Evolutionary conservation across 805 yeast genomes (phyloP).

Genomic region (Candida caryicola): DNA sequence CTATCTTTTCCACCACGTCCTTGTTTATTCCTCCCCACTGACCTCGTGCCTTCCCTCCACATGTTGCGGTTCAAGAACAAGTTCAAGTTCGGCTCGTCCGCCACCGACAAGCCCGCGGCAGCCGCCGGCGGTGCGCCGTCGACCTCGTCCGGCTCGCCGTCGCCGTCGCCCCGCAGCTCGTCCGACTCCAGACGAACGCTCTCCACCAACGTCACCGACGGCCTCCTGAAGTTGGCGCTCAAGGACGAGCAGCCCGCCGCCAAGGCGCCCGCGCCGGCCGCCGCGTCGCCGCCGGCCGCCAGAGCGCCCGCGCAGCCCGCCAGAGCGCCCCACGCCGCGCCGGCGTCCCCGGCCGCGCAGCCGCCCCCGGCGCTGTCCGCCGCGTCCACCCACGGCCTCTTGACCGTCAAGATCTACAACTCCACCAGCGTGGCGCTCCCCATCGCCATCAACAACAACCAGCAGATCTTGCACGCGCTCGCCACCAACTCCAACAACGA

Average conservation of each 20-base stretch:
- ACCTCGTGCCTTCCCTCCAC: not conserved
- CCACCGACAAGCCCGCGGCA: not conserved
- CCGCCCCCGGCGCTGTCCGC: no score
- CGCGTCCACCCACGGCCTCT: constrained; percentile 55
- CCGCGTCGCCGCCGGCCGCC: not conserved
- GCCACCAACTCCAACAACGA: constrained; percentile 49
- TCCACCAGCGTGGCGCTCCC: constrained; percentile 71
- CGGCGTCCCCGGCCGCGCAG: not conserved
- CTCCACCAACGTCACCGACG: constrained; percentile 21
- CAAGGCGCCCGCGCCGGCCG: not conserved
- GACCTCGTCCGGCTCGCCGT: constrained; percentile 1
- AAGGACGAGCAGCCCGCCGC: not conserved
- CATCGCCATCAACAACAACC: constrained; percentile 62
- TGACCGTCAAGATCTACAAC: constrained; percentile 73
- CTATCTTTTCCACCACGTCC: no score
- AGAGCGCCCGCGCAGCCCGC: not conserved
- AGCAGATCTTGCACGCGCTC: constrained; percentile 60
- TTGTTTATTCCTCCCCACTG: no score
- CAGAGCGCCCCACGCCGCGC: not conserved
- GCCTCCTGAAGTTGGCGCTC: constrained; percentile 19
- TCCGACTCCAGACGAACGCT: constrained; percentile 26
- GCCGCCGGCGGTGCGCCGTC: not conserved
- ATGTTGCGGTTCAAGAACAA: constrained; percentile 31
- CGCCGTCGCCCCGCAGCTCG: constrained; percentile 19
- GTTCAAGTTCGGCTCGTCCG: constrained; percentile 26